These are phyloP conservation scores for Diophrys sp. DNA, from an alignment of 73 alveolate genomes.

Conservation along the genomic window DNA sequence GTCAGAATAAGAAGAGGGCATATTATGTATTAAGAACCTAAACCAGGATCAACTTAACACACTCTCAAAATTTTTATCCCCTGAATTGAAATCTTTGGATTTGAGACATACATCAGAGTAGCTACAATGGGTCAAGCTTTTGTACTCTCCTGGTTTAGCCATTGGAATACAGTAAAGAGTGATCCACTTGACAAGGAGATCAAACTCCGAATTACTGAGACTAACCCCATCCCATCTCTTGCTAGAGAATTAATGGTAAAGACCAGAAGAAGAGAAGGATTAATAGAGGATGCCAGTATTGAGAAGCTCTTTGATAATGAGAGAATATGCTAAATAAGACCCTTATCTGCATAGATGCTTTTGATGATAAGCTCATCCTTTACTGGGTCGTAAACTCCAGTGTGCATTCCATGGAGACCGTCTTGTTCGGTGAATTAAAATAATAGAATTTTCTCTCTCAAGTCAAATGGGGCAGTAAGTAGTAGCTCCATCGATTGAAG, in stretches of 20 bases:
- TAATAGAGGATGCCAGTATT: slow-evolving; percentile 78
- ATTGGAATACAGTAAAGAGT: slow-evolving; percentile 91
- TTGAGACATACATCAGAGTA: slow-evolving; percentile 98
- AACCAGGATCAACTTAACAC: slow-evolving; percentile 92
- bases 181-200: slow-evolving; percentile 97
- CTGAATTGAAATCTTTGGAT: slow-evolving; percentile 98
- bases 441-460: too few species aligned
- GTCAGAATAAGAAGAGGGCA: slow-evolving; percentile 93
- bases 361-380: too few species aligned
- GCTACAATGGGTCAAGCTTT: slow-evolving; percentile 95
- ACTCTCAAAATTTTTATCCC: slow-evolving; percentile 92
- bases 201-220: slow-evolving; percentile 93
- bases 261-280: slow-evolving; percentile 96
- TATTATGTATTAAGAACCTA: slow-evolving; percentile 65
- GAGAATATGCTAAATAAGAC: too few species aligned
- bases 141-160: too few species aligned
- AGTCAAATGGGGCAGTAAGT: too few species aligned
- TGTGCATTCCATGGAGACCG: too few species aligned
- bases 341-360: too few species aligned
- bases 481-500: too few species aligned
- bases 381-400: too few species aligned
- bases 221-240: slow-evolving; percentile 90
- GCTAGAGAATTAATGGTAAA: slow-evolving; percentile 99
- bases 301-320: slow-evolving; percentile 88
- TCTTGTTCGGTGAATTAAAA: too few species aligned